phyloP scores from a whole-genome alignment of 257 asterid species.

The Solanum clarkiae region DNA sequence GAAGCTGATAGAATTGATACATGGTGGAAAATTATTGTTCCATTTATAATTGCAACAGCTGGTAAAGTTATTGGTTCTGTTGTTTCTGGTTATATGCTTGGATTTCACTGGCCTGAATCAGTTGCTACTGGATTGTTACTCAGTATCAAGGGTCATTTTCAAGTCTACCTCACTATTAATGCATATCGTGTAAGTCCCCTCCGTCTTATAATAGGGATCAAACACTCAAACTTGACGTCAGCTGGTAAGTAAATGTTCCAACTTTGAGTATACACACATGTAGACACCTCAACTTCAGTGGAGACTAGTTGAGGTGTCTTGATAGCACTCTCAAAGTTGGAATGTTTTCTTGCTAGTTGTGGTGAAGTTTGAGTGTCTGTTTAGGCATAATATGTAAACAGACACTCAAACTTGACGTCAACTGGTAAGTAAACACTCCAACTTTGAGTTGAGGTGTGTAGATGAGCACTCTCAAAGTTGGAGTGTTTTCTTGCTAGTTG shows the following conservation, averaged over 20 bases:
- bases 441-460: too few relatives aligned
- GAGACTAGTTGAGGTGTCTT: neutral
- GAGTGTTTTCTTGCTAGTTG: too few relatives aligned
- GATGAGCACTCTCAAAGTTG: too few relatives aligned
- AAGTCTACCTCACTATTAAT: constrained; percentile 62
- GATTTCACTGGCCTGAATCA: constrained; percentile 87
- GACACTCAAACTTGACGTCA: too few relatives aligned
- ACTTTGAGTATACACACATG: neutral
- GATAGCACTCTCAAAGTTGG: neutral
- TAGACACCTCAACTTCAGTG: neutral
- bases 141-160: constrained; percentile 87
- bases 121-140: constrained; percentile 61
- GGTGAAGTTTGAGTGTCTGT: neutral
- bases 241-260: neutral
- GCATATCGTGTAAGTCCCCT: constrained; percentile 33
- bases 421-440: too few relatives aligned
- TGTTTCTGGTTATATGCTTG: constrained; percentile 57
- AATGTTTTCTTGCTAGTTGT: neutral
- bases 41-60: constrained; percentile 29
- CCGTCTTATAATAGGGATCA: neutral
- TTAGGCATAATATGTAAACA: neutral
- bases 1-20: constrained; percentile 16
- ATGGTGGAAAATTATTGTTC: constrained; percentile 32
- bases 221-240: neutral
- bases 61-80: constrained; percentile 67